Evolutionary conservation across 345 rosid species (phyloP).

Genomic region (Geranium brycei): DNA sequence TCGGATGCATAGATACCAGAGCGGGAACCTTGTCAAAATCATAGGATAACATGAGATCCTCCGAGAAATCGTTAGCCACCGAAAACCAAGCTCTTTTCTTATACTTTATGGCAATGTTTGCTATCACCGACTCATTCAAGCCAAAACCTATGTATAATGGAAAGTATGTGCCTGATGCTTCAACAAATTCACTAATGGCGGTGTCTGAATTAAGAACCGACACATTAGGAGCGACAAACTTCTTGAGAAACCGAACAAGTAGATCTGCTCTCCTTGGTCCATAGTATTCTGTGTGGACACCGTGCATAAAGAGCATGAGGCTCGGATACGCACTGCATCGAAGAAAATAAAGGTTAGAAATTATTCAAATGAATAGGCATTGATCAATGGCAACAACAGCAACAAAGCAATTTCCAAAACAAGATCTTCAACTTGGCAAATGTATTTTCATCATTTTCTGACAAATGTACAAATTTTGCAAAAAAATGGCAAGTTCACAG

Average conservation of each 20-base stretch:
- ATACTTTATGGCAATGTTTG: conserved; percentile 45
- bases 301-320: conserved; percentile 71
- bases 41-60: conserved; percentile 49
- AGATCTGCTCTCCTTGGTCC: conserved; percentile 85
- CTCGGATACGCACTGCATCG: conserved; percentile 66
- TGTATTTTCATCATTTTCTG: too few relatives aligned
- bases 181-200: conserved; percentile 47
- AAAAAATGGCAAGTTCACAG: too few relatives aligned
- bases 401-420: too few relatives aligned
- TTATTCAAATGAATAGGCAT: not conserved
- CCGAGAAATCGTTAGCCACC: conserved; percentile 67
- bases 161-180: conserved; percentile 57
- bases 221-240: conserved; percentile 87
- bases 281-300: conserved; percentile 64
- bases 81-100: conserved; percentile 96
- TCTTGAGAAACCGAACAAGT: conserved; percentile 71
- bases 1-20: conserved; percentile 52
- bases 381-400: not conserved
- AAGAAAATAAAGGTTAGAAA: not conserved
- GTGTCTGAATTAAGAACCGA: conserved; percentile 55
- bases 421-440: not conserved
- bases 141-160: conserved; percentile 77
- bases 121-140: conserved; percentile 39
- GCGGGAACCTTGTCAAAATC: conserved; percentile 84
- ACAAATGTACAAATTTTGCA: too few relatives aligned